Evolutionary conservation across 495 filamentous ascomycete species (phyloP), one percentile per base, ranked within the genome.

Genomic region (Penicillium turbatum): DNA sequence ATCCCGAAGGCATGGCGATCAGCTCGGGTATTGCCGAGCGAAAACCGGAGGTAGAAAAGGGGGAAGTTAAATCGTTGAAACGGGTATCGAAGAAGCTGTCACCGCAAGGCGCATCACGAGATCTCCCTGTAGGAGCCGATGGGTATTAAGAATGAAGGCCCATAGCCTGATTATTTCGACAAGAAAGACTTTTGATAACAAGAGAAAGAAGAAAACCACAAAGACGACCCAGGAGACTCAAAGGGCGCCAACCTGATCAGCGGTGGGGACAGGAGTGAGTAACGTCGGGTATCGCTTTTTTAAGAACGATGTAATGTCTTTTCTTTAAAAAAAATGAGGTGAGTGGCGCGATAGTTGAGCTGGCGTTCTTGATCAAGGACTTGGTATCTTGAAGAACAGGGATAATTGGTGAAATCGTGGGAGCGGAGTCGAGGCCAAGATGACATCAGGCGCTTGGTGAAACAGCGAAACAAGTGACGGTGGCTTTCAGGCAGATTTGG

Each of bases 371-470:
- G 61, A 59, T 48, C 53, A 58, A 46, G 38, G 47, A 50, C 11
- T 17, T 48, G 49, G 35, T 27, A 55, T 36, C 36, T 38, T 37
- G 50, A 48, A 35, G 49, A 37, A 43, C 43, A 53, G 53, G 57
- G 54, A 56, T 66, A 57, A 61, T 67, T 64, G 64, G 58, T 61
- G 58, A 47, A 30, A 54, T 53, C 55, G 53, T 51, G 63, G 55
- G 50, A 32, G 38, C 43, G 64, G 54, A 51, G 67, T 72, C 67
- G 48, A 8, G 35, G 54, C 51, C 54, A 47, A 48, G 57, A 72
- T 73, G 72, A 74, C 72, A 74, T 74, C 70, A 74, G 56, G 72
- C 70, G 72, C 66, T 57, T 66, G 54, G 65, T 70, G 69, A 72
- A 73, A 73, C 69, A 55, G 50, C 57, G 51, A 57, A 58, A 53